Base-by-base conservation (phyloP, 2,329 filamentous ascomycete species). In the Fusarium nematophilum region DNA sequence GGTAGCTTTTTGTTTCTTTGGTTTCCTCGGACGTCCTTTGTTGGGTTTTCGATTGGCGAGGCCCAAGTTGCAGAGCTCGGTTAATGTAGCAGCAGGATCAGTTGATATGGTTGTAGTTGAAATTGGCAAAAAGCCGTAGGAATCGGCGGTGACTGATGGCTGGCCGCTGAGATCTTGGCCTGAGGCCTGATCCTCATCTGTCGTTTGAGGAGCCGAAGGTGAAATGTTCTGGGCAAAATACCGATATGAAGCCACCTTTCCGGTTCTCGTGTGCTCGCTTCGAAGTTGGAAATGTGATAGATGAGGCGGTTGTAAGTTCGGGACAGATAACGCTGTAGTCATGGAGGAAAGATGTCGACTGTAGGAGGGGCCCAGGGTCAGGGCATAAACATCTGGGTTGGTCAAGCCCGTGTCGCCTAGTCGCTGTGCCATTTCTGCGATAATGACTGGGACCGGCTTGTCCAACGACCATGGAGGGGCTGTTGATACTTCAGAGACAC, bases 281-380 rank as follows among this genome's bases (percentile, higher is more conserved):
- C 64, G 67, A 6, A 78, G 62, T 37, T 75, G 70, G n/a, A 75
- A 65, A 50, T 77, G 72, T 6, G 59, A 58, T 21, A 77, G 49
- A 37, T 73, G 65, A 29, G 43, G 26, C 5, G 75, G 75, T 33
- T 78, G 75, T 4, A 75, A 53, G 15, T 59, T 64, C 2, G 72
- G 55, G 2, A 68, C 66, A 1, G 75, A 72, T 31, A 77, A 65
- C 9, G 73, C 71, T 5, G 70, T 71, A 5, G 75, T 77, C 65
- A 76, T 65, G 5, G 74, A 73, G 3, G 75, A 76, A 6, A 78
- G 63, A 38, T 72, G 76, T 17, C 75, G 72, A 33, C 72, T 76
- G 48, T 76, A 78, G 5, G 73, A 70, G 15, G 70, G 59, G 3
- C 75, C 75, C 3, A 77, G 52, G 2, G 75, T 77, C 34, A 77